Evolutionary conservation across 2,329 filamentous ascomycete species (phyloP), one percentile per base, ranked within the genome.

Genomic region (Cercospora sojina): DNA sequence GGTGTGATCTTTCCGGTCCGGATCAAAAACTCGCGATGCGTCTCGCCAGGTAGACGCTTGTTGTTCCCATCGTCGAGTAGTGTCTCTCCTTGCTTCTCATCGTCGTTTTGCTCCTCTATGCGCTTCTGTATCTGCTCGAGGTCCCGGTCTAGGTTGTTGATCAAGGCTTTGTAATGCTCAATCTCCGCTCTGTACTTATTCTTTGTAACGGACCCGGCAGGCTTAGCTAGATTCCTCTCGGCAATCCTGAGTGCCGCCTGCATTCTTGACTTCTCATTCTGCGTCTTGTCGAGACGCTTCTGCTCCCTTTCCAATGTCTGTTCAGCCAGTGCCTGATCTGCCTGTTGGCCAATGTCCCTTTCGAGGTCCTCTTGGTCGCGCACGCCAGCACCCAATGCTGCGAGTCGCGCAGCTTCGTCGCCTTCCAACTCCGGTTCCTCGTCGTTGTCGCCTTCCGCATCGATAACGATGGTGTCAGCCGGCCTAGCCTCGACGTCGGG

Each of bases 1-100:
- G 95, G 95, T 0, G 95, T 99, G 72, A 99, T 98, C 80, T 98
- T 98, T 68, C 95, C 95, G 0, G 94, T 99, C 29, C 95, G 88
- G 58, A 99, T 95, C 56, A 99, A 85, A 76, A 91, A 99, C 56
- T 97, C 93, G 59, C 93, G 87, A 67, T 92, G 88, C 25, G 87
- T 92, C 80, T 98, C 95, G 67, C 91, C 91, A 1, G 91, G 88
- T 64, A 94, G 80, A 62, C 87, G 87, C 66, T 85, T 84, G 61
- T 85, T 87, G 29, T 84, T 85, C 4, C 79, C 73, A 27, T 82
- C 80, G 61, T 81, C 79, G 13, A 76, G 74, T 32, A 81, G 79
- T 20, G 79, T 76, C 31, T 78, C 79, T 0, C 69, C 70, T 7
- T 79, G 72, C 9, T 83, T 80, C 3, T 79, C 78, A 10, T 80